Percentiles rank a stretch among this genome's conserved stretches.
These are phyloP conservation scores for Vicia faba DNA, from an alignment of 306 rosid species.

Conservation along the genomic window DNA sequence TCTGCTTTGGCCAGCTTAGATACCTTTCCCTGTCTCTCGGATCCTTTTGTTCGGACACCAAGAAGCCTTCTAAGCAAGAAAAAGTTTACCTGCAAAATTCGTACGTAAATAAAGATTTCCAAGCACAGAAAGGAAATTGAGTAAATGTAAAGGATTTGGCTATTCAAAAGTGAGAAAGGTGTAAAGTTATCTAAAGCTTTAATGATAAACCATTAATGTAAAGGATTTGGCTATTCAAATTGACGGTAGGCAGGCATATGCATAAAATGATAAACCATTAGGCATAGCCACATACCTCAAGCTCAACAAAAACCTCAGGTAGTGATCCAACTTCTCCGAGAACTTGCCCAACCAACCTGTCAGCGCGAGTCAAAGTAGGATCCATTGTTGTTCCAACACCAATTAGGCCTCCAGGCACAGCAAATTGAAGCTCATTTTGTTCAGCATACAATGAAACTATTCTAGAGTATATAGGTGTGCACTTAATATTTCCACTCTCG, in stretches of 20 bases:
- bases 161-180: background rate
- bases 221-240: background rate
- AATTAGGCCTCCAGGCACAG: slow-evolving; percentile 96
- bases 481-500: slow-evolving; percentile 77
- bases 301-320: slow-evolving; percentile 85
- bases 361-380: slow-evolving; percentile 96
- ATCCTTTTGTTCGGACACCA: slow-evolving; percentile 88
- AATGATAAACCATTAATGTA: too few relatives aligned
- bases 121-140: background rate
- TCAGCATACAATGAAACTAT: slow-evolving; percentile 89
- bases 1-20: slow-evolving; percentile 80
- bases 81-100: slow-evolving; percentile 74
- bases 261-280: slow-evolving; percentile 10
- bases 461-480: slow-evolving; percentile 96
- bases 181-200: too few relatives aligned
- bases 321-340: slow-evolving; percentile 97
- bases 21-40: slow-evolving; percentile 92
- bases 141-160: background rate
- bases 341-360: slow-evolving; percentile 95
- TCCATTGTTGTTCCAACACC: slow-evolving; percentile 99
- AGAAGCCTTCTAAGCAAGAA: slow-evolving; percentile 88
- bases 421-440: slow-evolving; percentile 93
- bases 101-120: background rate
- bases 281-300: slow-evolving; percentile 64
- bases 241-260: background rate